phyloP scores from a whole-genome alignment of 1,284 basidiomycete species.

The Leccinum variabile region DNA sequence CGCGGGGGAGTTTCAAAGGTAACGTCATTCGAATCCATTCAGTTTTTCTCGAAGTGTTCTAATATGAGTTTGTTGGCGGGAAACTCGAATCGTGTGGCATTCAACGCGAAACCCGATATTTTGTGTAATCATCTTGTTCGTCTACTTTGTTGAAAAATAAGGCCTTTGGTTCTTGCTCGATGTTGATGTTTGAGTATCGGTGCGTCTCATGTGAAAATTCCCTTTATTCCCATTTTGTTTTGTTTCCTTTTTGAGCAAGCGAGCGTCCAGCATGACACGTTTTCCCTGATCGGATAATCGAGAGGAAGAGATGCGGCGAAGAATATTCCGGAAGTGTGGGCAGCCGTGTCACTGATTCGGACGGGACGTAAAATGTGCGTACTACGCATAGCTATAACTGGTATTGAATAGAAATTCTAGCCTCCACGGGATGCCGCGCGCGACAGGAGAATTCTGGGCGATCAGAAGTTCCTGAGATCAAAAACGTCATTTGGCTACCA shows the following conservation, averaged over 20 bases:
- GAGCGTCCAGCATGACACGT: constrained; percentile 3
- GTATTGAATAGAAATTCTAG: too few species aligned
- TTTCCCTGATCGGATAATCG: too few species aligned
- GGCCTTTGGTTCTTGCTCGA: constrained; percentile 69
- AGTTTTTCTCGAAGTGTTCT: neutral
- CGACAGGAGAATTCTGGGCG: too few species aligned
- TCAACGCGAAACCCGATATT: constrained; percentile 1
- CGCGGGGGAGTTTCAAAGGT: constrained; percentile 62
- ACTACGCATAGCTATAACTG: too few species aligned
- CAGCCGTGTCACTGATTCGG: too few species aligned
- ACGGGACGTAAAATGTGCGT: too few species aligned
- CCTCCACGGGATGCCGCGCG: too few species aligned
- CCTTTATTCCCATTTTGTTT: constrained; percentile 7
- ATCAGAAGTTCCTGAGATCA: too few species aligned
- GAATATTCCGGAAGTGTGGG: constrained; percentile 43
- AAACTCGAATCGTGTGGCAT: neutral
- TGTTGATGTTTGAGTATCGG: constrained; percentile 94
- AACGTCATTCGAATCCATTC: constrained; percentile 15
- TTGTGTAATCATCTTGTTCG: neutral
- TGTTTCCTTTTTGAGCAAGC: neutral
- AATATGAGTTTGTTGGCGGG: neutral
- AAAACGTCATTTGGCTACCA: too few species aligned
- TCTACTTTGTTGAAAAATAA: neutral
- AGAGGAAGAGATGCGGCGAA: constrained; percentile 48
- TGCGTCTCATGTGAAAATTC: constrained; percentile 30